Percentiles rank a stretch among this genome's conserved stretches.
These are phyloP conservation scores for Pseudogymnoascus sp. DNA, from an alignment of 2,329 filamentous ascomycete species.

Conservation along the genomic window DNA sequence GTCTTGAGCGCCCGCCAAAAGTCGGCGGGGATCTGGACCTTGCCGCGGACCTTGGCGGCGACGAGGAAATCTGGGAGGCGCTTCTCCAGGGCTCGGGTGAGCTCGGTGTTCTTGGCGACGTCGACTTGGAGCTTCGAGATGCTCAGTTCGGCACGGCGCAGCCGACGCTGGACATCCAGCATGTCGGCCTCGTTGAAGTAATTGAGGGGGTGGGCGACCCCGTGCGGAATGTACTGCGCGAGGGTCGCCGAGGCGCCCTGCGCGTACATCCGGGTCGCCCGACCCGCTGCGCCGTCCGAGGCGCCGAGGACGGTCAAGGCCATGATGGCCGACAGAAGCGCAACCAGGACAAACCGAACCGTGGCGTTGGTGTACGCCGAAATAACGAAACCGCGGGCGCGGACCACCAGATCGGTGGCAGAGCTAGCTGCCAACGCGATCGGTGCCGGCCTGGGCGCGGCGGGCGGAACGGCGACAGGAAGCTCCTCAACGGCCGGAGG, in stretches of 20 bases:
- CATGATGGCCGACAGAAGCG: background rate
- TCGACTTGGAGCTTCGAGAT: slow-evolving; percentile 18
- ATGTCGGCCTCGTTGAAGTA: slow-evolving; percentile 17
- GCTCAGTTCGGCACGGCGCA: slow-evolving; percentile 11
- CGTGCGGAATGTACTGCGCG: slow-evolving; percentile 21
- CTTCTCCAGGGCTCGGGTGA: slow-evolving; percentile 33
- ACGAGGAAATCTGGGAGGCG: slow-evolving; percentile 50
- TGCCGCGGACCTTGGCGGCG: slow-evolving; percentile 45
- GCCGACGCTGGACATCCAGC: slow-evolving; percentile 17
- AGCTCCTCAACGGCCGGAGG: background rate
- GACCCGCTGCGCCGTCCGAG: background rate
- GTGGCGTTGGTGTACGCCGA: background rate
- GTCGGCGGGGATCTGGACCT: slow-evolving; percentile 45
- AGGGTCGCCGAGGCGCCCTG: slow-evolving; percentile 7
- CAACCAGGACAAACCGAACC: background rate
- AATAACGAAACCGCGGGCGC: background rate
- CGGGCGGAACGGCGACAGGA: background rate
- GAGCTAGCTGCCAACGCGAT: slow-evolving; percentile 1
- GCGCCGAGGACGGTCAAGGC: background rate
- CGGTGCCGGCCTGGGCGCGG: background rate
- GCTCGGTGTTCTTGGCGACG: slow-evolving; percentile 26
- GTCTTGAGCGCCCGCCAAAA: slow-evolving; percentile 59
- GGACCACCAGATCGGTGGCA: background rate
- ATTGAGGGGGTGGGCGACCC: slow-evolving; percentile 15
- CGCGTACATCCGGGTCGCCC: background rate